Percentiles rank a stretch among this genome's conserved stretches.
phyloP scores from a whole-genome alignment of 805 yeast genomes.

The Pichia nakasei region DNA sequence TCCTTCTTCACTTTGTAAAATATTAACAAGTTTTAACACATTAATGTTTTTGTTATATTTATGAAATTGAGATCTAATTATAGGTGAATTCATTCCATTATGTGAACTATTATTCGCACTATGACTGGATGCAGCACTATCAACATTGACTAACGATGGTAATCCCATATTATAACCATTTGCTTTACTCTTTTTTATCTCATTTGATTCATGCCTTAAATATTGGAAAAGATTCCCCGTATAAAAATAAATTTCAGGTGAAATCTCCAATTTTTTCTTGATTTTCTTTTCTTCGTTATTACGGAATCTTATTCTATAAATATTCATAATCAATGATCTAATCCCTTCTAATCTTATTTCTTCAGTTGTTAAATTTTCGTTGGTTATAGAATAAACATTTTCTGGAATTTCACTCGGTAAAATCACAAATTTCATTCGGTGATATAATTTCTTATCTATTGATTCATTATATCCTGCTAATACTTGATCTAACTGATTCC shows the following conservation, averaged over 20 bases:
- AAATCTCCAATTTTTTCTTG: conserved; percentile 37
- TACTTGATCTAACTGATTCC: conserved; percentile 88
- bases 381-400: conserved; percentile 32
- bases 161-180: neutral
- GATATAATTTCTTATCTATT: conserved; percentile 43
- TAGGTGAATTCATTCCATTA: conserved; percentile 5
- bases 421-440: conserved; percentile 74
- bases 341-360: conserved; percentile 92
- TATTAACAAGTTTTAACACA: conserved; percentile 46
- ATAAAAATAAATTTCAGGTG: conserved; percentile 75
- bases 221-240: conserved; percentile 76
- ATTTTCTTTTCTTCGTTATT: conserved; percentile 32
- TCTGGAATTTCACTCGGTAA: conserved; percentile 70
- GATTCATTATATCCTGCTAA: conserved; percentile 88
- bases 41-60: conserved; percentile 42
- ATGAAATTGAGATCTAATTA: conserved; percentile 1
- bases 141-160: neutral
- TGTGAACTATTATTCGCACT: conserved; percentile 6
- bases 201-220: conserved; percentile 29
- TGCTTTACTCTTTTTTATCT: conserved; percentile 1
- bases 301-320: conserved; percentile 49
- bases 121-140: neutral
- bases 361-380: conserved; percentile 66
- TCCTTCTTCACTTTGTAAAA: conserved; percentile 59
- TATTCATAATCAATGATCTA: conserved; percentile 51